Evolutionary conservation across 176 grass and related monocot species (phyloP).

Genomic region (Poa pratensis): DNA sequence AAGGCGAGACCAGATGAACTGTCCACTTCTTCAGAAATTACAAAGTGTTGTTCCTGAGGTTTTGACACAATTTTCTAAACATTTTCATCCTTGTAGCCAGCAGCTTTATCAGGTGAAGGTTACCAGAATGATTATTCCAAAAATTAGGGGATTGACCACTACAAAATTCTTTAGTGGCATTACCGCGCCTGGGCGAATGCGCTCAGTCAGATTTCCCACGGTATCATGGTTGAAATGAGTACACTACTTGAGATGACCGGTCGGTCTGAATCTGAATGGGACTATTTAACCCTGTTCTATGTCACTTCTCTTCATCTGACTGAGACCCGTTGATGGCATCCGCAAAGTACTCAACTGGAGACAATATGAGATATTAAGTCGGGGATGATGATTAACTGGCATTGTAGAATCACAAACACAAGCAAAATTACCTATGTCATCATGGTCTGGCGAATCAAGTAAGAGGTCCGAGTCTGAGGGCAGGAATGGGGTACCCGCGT

Average conservation of each 20-base stretch:
- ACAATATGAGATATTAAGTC: neutral
- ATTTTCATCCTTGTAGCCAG: conserved; percentile 11
- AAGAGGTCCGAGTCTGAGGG: conserved; percentile 87
- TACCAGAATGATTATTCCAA: conserved; percentile 43
- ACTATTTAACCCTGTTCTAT: conserved; percentile 25
- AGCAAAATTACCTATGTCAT: conserved; percentile 80
- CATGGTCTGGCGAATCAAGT: conserved; percentile 86
- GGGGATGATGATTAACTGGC: neutral
- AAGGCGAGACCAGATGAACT: neutral
- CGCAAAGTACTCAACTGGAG: conserved; percentile 89
- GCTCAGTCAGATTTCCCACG: conserved; percentile 21
- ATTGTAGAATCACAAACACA: neutral
- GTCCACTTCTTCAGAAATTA: conserved; percentile 35
- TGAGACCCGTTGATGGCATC: conserved; percentile 77
- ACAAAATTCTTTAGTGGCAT: conserved; percentile 63
- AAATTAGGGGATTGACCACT: conserved; percentile 51
- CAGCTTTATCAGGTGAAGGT: neutral
- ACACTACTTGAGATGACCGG: conserved; percentile 32
- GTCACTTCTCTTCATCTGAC: conserved; percentile 88
- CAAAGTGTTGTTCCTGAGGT: conserved; percentile 24
- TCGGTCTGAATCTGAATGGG: conserved; percentile 20
- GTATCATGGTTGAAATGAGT: neutral
- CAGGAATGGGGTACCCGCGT: conserved; percentile 86
- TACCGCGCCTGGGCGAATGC: conserved; percentile 5
- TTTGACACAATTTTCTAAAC: conserved; percentile 4